Evolutionary conservation across 2,329 filamentous ascomycete genomes (phyloP).

Genomic region (Nemania sp.): DNA sequence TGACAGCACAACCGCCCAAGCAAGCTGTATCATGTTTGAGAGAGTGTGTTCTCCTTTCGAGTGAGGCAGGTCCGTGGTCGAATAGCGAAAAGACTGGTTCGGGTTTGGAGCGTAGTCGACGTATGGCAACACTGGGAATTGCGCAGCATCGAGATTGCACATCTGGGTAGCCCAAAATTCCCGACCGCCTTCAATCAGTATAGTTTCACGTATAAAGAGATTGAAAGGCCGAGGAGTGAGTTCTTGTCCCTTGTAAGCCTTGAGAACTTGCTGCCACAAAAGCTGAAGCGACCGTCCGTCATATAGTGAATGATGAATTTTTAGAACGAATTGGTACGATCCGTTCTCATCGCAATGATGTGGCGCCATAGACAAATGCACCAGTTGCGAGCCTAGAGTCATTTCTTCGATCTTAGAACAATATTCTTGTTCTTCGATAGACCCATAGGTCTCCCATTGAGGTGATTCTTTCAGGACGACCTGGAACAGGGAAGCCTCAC

Average conservation of each 20-base stretch:
- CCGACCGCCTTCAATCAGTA: background rate
- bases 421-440: slow-evolving; percentile 1
- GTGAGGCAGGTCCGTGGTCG: background rate
- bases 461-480: slow-evolving; percentile 10
- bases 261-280: slow-evolving; percentile 4
- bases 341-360: background rate
- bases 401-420: background rate
- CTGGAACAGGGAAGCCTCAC: slow-evolving; percentile 5
- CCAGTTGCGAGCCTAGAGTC: slow-evolving; percentile 5
- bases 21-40: slow-evolving; percentile 12
- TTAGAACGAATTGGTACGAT: slow-evolving; percentile 1
- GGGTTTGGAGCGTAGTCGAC: slow-evolving; percentile 10
- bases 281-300: slow-evolving; percentile 11
- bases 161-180: slow-evolving; percentile 9
- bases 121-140: slow-evolving; percentile 10
- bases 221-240: slow-evolving; percentile 2
- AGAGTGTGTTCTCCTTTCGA: slow-evolving; percentile 7
- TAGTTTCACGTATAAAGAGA: slow-evolving; percentile 11
- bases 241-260: slow-evolving; percentile 3
- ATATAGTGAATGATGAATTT: slow-evolving; percentile 17
- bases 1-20: slow-evolving; percentile 15
- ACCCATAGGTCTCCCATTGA: background rate
- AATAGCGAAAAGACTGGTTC: background rate
- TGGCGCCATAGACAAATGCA: slow-evolving; percentile 9
- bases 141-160: background rate